These are phyloP conservation scores for Porodaedalea pini DNA, from an alignment of 1,284 basidiomycete genomes.

Conservation along the genomic window DNA sequence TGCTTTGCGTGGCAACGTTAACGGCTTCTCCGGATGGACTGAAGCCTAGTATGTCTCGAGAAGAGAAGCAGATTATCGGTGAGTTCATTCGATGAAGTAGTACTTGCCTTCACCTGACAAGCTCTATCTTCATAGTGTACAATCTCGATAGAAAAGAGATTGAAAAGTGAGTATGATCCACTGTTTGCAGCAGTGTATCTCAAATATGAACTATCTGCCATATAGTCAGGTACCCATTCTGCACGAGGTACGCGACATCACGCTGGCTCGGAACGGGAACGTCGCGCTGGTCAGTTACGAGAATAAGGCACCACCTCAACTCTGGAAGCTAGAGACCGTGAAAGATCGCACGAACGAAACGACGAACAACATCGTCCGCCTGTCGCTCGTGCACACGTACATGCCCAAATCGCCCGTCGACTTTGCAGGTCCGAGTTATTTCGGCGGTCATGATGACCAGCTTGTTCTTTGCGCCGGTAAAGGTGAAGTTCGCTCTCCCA, in stretches of 20 bases:
- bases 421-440: slow-evolving; percentile 75
- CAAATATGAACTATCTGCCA: not conserved
- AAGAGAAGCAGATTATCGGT: slow-evolving; percentile 77
- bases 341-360: slow-evolving; percentile 43
- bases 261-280: slow-evolving; percentile 56
- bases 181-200: not conserved
- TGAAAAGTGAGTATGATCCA: slow-evolving; percentile 54
- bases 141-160: slow-evolving; percentile 60
- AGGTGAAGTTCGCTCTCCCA: slow-evolving; percentile 36
- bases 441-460: slow-evolving; percentile 73
- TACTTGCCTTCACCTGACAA: not conserved
- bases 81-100: slow-evolving; percentile 25
- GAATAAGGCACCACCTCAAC: slow-evolving; percentile 73
- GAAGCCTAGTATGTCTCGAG: slow-evolving; percentile 67
- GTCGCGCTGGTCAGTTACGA: slow-evolving; percentile 71
- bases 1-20: slow-evolving; percentile 70
- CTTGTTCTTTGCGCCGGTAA: slow-evolving; percentile 74
- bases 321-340: slow-evolving; percentile 71
- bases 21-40: slow-evolving; percentile 58
- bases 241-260: slow-evolving; percentile 73
- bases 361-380: slow-evolving; percentile 38
- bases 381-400: slow-evolving; percentile 64
- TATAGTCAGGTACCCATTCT: slow-evolving; percentile 72
- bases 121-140: slow-evolving; percentile 47
- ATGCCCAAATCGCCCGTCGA: slow-evolving; percentile 66